Conservation (phyloP, 345 rosid genomes). For the Conringia planisiliqua region DNA sequence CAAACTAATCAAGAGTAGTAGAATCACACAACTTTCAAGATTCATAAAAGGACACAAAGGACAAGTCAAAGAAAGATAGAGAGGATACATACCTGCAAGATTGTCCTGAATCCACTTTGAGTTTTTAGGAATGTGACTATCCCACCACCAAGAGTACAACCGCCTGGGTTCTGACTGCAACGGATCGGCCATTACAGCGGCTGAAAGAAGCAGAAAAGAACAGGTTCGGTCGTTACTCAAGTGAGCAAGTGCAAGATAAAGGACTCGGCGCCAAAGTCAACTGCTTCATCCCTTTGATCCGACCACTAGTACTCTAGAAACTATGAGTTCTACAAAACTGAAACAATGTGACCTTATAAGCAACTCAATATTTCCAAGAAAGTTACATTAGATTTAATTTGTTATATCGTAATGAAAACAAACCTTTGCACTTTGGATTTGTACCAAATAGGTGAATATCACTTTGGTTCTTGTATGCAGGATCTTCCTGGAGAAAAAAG, state of each 20-base stretch:
- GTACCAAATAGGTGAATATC: not conserved
- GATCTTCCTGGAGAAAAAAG: constrained; percentile 15
- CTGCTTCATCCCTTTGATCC: not conserved
- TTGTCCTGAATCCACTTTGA: constrained; percentile 99
- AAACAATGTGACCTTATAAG: constrained; percentile 7
- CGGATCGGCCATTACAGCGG: constrained; percentile 49
- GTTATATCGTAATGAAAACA: constrained; percentile 4
- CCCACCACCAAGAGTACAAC: constrained; percentile 99
- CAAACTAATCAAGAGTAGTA: not conserved
- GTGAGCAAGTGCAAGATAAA: constrained; percentile 3
- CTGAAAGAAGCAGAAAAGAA: constrained; percentile 34
- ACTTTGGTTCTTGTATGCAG: not conserved
- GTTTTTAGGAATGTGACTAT: constrained; percentile 94
- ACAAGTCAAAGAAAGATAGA: not conserved
- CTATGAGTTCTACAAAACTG: constrained; percentile 18
- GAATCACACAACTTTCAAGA: not conserved
- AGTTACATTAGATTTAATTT: not conserved
- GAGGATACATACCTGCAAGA: constrained; percentile 42
- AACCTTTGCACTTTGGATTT: constrained; percentile 10
- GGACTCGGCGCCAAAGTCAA: not conserved
- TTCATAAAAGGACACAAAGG: not conserved
- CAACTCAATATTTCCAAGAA: not conserved
- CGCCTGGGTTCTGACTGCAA: constrained; percentile 55
- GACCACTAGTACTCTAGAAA: not conserved
- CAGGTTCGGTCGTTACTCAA: not conserved